phyloP scores from a whole-genome alignment of 2,329 filamentous ascomycete genomes.

The Arthrobotrys pseudoclavata region DNA sequence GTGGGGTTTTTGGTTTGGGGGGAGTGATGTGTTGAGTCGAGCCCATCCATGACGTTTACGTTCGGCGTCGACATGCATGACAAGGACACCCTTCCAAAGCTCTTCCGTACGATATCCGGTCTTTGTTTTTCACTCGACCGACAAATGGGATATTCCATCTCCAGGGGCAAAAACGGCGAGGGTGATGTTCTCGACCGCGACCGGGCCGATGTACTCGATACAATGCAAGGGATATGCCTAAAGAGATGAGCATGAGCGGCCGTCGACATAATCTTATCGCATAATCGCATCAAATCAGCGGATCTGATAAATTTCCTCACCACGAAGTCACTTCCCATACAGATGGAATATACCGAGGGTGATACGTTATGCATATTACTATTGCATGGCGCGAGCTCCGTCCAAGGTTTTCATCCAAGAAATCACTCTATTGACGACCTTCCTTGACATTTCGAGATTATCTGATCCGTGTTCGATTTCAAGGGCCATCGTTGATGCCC shows the following conservation, averaged over 20 bases:
- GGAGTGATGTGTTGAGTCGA: conserved; percentile 30
- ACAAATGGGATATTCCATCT: background rate
- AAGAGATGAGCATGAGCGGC: background rate
- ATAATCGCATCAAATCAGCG: conserved; percentile 59
- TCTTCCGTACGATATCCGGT: conserved; percentile 4
- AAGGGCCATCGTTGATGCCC: conserved; percentile 43
- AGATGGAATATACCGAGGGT: conserved; percentile 1
- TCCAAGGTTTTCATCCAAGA: conserved; percentile 16
- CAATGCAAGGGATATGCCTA: conserved; percentile 3
- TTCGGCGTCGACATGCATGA: background rate
- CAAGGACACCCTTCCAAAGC: background rate
- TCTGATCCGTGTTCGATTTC: conserved; percentile 54
- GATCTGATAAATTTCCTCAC: conserved; percentile 48
- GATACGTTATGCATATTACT: background rate
- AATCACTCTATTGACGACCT: conserved; percentile 8
- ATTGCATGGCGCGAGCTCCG: conserved; percentile 19
- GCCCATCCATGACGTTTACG: conserved; percentile 25
- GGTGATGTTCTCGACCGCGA: too few species aligned
- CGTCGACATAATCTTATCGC: conserved; percentile 51
- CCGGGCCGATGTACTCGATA: background rate
- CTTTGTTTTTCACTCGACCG: background rate
- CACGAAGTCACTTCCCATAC: background rate
- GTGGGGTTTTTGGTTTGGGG: conserved; percentile 33
- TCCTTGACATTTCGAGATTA: conserved; percentile 42
- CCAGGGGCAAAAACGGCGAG: conserved; percentile 21